Base-by-base conservation (phyloP, 768 basidiomycete species). In the Suillus brevipes region DNA sequence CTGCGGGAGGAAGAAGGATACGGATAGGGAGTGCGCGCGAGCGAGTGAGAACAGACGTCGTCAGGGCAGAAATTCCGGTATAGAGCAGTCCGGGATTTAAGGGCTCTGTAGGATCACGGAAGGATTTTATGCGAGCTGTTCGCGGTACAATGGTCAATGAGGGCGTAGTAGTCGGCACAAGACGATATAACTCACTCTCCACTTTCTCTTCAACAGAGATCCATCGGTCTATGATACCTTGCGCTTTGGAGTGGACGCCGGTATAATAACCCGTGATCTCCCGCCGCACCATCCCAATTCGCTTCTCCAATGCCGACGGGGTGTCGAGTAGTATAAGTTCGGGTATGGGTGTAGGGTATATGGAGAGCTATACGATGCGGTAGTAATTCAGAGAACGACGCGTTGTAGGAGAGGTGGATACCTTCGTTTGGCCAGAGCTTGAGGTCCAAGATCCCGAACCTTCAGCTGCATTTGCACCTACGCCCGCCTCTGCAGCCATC, bases 31-130 rank as follows among this genome's bases (percentile, higher is more conserved):
- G 78, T 61, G 80, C 73, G 67, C 95, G 88, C 69, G 90, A 91
- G 50, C 95, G 89, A 0, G 91, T 87, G 63, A 98, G 70, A 70
- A 99, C 89, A 64, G 95, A 95, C 2, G 92, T 94, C 4, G 92
- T 90, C 57, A 99, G 87, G 16, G 94, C 88, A 3, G 94, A 88
- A 58, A 99, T 85, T 58, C 94, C 93, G 55, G 93, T 90, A 80
- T 97, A 98, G 62, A 98, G 88, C 6, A 91, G 72, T n/a, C 92
- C 94, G 1, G 96, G 96, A 12, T 89, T 94, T 36, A 97, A 85
- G 1, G 89, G 81, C 78, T 98, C 97, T 61, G 90, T 82, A 0
- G 88, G 84, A 0, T 93, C 89, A 16, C 94, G 78, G 69, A 99
- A 85, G 7, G 89, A 85, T 75, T 95, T 95, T 38, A 98, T 80